Evolutionary conservation across 2,329 filamentous ascomycete genomes (phyloP), one percentile per base, ranked within the genome.

Genomic region (Colletotrichum falcatum): DNA sequence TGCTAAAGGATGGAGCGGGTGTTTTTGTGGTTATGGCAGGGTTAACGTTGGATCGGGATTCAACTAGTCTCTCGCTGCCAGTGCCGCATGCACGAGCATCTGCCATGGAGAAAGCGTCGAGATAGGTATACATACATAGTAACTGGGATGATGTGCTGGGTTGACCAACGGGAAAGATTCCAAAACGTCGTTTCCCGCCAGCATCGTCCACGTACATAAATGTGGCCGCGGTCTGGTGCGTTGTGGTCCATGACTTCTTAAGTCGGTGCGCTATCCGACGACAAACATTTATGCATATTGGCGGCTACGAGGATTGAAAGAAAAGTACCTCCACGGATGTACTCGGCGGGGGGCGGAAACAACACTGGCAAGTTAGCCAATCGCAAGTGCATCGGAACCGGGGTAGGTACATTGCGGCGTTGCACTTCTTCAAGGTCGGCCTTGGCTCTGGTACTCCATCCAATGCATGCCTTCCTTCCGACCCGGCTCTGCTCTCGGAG

Each of bases 211-310:
- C n/a, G n/a, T n/a, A n/a, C n/a, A n/a, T 61, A 51, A 37, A 59
- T 28, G 23, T 5, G 23, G 9, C 54, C 60, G 42, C 55, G 48
- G 55, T 14, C 54, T 23, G 48, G 7, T 49, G 23, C 18, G 28
- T 33, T 65, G 48, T 58, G 67, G 65, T 58, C 59, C 64, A 67
- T 67, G 59, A 26, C 53, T 48, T 42, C 48, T 54, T 30, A 20
- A 12, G 23, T 3, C 9, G 65, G 69, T 72, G 69, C 61, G 54
- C 51, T 54, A 71, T 61, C 71, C 69, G 71, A 73, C 11, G 56
- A 53, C n/a, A 26, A 39, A 20, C 5, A 42, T 42, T 28, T 49
- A 23, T 60, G 65, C 16, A 18, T 42, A 42, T 7, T 9, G 33
- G 35, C 33, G 20, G n/a, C 14, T 33, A 16, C 33, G 14, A 37